Base-by-base conservation (phyloP, 768 basidiomycete genomes). In the Tulasnella sp. region DNA sequence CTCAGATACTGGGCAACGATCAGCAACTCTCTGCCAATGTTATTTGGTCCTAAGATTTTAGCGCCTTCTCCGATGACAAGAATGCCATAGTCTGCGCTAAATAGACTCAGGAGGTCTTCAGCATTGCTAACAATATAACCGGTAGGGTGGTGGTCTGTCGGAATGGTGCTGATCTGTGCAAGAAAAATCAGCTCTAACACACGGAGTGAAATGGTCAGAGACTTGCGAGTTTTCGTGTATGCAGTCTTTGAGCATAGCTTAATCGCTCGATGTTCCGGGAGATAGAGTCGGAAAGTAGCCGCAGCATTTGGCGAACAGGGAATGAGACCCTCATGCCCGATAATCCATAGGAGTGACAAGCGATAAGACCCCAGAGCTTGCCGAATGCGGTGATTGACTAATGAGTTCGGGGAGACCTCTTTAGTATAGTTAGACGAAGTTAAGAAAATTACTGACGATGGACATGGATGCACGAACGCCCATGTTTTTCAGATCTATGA, bases 311-410 rank as follows among this genome's bases (percentile, higher is more conserved):
- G 34, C 94, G 89, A 8, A 94, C 91, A 4, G 93, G 92, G 85
- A 95, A 94, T 1, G 94, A 93, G 8, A 95, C 93, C 14, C 94
- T 89, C 90, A 94, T 93, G n/a, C 94, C 93, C 80, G 89, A 87
- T 16, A 87, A 80, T 1, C 94, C 94, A 81, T 94, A 96, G 0
- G 91, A 90, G 83, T 94, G 93, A 82, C 92, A 93, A 7, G 91
- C 88, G 74, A 94, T 90, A 16, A 95, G 87, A 48, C 94, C 94
- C 94, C 94, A 96, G 1, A 95, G 86, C 27, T 90, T 87, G 40
- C 91, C 92, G 82, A 94, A 96, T 0, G 92, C 92, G 85, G 93
- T 89, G 82, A 95, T 92, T 7, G 93, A 94, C 91, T 92, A 77
- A 44, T 27, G 68, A 77, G 62, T n/a, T 76, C 46, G 76, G 18